Base-by-base conservation (phyloP, 768 basidiomycete genomes). In the Mycena olivaceomarginata region DNA sequence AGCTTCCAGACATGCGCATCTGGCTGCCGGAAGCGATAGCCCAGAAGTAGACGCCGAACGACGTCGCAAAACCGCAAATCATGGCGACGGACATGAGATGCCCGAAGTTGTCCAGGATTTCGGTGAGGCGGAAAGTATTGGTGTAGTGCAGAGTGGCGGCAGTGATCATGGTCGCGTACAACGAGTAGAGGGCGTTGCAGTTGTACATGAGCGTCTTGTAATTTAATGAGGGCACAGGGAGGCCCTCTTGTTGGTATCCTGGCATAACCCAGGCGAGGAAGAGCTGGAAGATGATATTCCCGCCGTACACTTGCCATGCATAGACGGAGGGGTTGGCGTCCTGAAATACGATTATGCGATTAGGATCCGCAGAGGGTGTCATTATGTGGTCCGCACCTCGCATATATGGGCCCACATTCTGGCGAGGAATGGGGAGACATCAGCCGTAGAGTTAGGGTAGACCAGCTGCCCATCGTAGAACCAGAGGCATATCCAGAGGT, bases 401-500 rank as follows among this genome's bases (percentile, higher is more conserved):
- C 91, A 88, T 74, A 97, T 89, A 82, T 98, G 97, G n/a, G 83
- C 89, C 93, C 96, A 96, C 95, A 99, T 97, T 64, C 91, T 89
- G 72, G 84, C 82, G 31, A 98, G 84, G 88, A 97, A 98, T 1
- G 97, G 97, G 75, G 88, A 78, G 56, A 97, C 89, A 74, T 96
- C 95, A 39, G 91, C 92, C 40, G 91, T 74, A 11, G 95, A 95
- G 15, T 85, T 86, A 0, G 97, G 97, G 77, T 89, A 85, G 11
- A 94, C 92, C 46, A 97, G 87, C 78, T 91, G 90, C 56, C 98
- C 98, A 79, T 98, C 95, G 83, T 99, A 97, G 85, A 98, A 98
- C 93, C 95, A 96, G 46, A 99, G 91, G 83, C 98, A 99, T 74
- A 96, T 96, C 97, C 97, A 99, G 78, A 99, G 92, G 88, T 99